Percentiles rank a stretch among this genome's conserved stretches.
phyloP scores from a whole-genome alignment of 2,329 filamentous ascomycete genomes.

The Cytospora mali region DNA sequence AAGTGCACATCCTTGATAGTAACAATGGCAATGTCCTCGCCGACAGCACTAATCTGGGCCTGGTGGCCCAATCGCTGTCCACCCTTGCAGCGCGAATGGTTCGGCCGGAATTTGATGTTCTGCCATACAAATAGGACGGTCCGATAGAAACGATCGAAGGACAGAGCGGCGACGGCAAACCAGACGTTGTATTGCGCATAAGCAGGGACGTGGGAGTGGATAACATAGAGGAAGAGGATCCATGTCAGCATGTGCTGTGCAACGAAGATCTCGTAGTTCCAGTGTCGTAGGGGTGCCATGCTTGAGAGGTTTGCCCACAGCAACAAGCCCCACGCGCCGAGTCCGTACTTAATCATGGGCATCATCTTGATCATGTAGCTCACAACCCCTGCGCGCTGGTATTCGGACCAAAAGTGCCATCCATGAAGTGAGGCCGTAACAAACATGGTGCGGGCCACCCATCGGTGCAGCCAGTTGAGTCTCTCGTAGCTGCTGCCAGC shows the following conservation, averaged over 20 bases:
- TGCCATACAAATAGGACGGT: constrained; percentile 52
- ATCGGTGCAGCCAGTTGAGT: constrained; percentile 74
- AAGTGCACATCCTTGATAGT: constrained; percentile 64
- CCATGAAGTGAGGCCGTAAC: constrained; percentile 70
- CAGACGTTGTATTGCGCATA: constrained; percentile 65
- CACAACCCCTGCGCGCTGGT: constrained; percentile 62
- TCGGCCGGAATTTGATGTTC: constrained; percentile 50
- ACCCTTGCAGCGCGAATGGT: constrained; percentile 48
- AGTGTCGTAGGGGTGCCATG: constrained; percentile 64
- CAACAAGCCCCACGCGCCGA: constrained; percentile 67
- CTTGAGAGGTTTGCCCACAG: constrained; percentile 67
- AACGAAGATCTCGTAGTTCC: constrained; percentile 71
- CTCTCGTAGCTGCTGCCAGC: constrained; percentile 68
- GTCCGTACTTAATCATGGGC: constrained; percentile 66
- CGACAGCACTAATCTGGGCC: constrained; percentile 51
- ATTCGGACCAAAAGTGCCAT: constrained; percentile 68
- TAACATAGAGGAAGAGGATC: constrained; percentile 62
- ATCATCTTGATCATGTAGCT: constrained; percentile 61
- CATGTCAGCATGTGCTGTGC: constrained; percentile 67
- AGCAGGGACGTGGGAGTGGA: constrained; percentile 64
- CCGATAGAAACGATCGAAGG: constrained; percentile 62
- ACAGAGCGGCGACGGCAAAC: constrained; percentile 65
- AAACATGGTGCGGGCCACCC: constrained; percentile 70
- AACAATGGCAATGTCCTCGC: constrained; percentile 56
- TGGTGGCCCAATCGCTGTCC: constrained; percentile 55